Evolutionary conservation across 75 land plant species (phyloP), one percentile per base, ranked within the genome.

Genomic region (Ceratopteris richardii): DNA sequence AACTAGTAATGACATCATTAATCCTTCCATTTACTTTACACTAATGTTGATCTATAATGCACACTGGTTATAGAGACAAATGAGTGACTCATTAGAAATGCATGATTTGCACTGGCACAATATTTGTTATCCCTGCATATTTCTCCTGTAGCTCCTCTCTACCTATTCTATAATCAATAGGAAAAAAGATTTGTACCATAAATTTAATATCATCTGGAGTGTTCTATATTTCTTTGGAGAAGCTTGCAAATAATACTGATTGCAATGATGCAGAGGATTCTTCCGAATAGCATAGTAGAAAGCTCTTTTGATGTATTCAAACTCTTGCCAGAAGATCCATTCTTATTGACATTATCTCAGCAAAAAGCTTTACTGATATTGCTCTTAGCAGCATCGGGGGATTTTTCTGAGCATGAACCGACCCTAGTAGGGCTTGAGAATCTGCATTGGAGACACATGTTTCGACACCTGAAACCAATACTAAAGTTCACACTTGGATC

Each of bases 221-320:
- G n/a, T n/a, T n/a, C n/a, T n/a, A n/a, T n/a, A n/a, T n/a, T n/a
- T n/a, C n/a, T n/a, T n/a, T n/a, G n/a, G n/a, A n/a, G n/a, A n/a
- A n/a, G n/a, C n/a, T n/a, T n/a, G n/a, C n/a, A n/a, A n/a, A n/a
- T n/a, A n/a, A n/a, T n/a, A n/a, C n/a, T n/a, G n/a, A 33, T 33
- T 33, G 3, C 37, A 9, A 3, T 33, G 37, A 33, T 81, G 78
- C 76, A 94, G 98, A 62, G 82, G 41, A 74, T 70, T 20, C 30
- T 89, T 43, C 87, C 95, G 3, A 25, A 57, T 63, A 67, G 70
- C 16, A 66, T 81, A n/a, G 56, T 58, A 13, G 90, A 89, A 24
- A 77, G 75, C 25, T 76, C 81, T 47, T 94, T 82, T 68, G 98
- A 89, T 44, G 82, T 83, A 40, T 83, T 89, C 56, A 83, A 76